These are phyloP conservation scores for Salix udensis DNA, from an alignment of 345 rosid genomes.

Conservation along the genomic window DNA sequence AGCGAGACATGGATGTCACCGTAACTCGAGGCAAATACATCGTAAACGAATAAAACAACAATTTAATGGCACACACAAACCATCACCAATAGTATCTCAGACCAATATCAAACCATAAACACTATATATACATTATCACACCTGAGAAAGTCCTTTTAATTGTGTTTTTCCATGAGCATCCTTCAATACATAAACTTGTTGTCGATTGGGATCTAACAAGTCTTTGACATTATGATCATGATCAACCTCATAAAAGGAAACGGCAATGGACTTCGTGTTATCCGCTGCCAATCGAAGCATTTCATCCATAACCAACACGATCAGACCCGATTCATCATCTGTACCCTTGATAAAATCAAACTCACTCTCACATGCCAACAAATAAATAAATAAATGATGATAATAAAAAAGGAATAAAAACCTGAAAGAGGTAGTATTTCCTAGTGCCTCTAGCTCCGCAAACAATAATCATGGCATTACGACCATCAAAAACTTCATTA, in stretches of 20 bases:
- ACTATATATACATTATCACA: constrained; percentile 12
- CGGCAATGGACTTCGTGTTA: constrained; percentile 26
- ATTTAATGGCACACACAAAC: background rate
- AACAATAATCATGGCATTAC: constrained; percentile 53
- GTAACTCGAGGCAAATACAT: constrained; percentile 35
- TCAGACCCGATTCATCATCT: constrained; percentile 48
- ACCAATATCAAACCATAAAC: no score
- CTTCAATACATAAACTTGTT: constrained; percentile 39
- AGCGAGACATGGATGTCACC: constrained; percentile 50
- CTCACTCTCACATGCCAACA: no score
- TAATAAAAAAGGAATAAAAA: background rate
- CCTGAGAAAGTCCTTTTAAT: constrained; percentile 75
- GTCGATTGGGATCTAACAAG: constrained; percentile 42
- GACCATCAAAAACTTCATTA: constrained; percentile 49
- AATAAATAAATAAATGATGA: background rate
- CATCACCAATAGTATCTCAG: background rate
- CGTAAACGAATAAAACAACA: background rate
- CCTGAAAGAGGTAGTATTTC: constrained; percentile 60
- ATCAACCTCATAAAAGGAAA: constrained; percentile 51
- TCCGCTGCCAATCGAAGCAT: constrained; percentile 41
- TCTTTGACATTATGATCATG: constrained; percentile 58
- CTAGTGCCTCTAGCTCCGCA: constrained; percentile 67
- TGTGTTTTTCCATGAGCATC: constrained; percentile 53
- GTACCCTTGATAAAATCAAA: constrained; percentile 41
- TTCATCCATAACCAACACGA: constrained; percentile 42